Conservation (phyloP, 768 basidiomycete species). For the Lactarius evosmus region DNA sequence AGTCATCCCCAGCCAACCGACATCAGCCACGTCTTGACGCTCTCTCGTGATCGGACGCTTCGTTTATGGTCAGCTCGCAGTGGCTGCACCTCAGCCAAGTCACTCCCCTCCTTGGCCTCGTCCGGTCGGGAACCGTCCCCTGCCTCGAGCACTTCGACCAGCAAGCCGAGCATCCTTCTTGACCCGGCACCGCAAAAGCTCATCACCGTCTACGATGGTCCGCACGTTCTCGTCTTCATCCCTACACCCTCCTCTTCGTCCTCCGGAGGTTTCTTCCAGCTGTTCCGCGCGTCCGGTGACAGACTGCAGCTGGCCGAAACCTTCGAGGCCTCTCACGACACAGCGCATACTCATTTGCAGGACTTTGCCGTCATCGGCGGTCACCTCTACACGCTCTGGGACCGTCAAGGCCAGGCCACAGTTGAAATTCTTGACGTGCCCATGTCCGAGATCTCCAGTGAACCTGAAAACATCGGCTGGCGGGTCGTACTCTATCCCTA, state of each 20-base stretch:
- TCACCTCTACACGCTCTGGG: conserved; percentile 72
- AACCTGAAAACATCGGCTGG: conserved; percentile 45
- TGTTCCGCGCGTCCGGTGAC: conserved; percentile 56
- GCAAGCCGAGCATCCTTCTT: conserved; percentile 48
- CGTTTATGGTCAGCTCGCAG: conserved; percentile 80
- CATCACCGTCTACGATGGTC: conserved; percentile 60
- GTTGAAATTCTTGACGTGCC: conserved; percentile 56
- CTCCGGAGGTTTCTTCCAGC: conserved; percentile 78
- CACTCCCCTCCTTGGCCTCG: conserved; percentile 41
- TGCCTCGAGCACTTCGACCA: conserved; percentile 34
- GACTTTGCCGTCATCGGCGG: conserved; percentile 61
- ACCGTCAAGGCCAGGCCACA: conserved; percentile 70
- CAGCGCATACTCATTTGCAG: conserved; percentile 68
- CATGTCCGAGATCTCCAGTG: conserved; percentile 37
- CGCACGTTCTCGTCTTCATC: conserved; percentile 68
- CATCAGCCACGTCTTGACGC: conserved; percentile 71
- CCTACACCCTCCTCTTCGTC: conserved; percentile 60
- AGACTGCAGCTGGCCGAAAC: conserved; percentile 54
- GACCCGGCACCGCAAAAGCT: conserved; percentile 61
- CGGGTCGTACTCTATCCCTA: conserved; percentile 55
- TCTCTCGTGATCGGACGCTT: conserved; percentile 83
- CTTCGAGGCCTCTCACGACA: conserved; percentile 58
- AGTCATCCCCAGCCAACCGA: conserved; percentile 75
- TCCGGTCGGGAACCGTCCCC: conserved; percentile 35
- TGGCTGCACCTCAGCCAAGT: conserved; percentile 65